Base-by-base conservation (phyloP, 129 eudicot species). In the Artemisia tridentata region DNA sequence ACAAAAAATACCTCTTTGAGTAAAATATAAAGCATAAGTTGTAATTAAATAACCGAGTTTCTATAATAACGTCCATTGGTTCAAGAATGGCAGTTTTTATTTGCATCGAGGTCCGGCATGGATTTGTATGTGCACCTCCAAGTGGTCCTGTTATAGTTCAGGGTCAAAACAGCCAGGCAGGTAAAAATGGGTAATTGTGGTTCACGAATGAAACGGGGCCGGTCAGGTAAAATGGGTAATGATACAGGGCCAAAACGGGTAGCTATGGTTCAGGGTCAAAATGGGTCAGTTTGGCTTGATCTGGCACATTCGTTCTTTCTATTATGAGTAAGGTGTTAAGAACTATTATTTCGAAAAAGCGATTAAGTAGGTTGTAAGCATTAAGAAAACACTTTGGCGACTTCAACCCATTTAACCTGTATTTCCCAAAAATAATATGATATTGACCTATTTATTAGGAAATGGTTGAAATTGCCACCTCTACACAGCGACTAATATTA, bases 51-150 rank as follows among this genome's bases (percentile, higher is more conserved):
- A 74, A 65, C 13, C 0, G 57, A 70, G 52, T 54, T 60, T 52
- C 16, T 47, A 21, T 45, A 87, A 96, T 89, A 63, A 89, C 98
- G 74, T 89, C 95, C 98, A 89, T 89, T 52, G 95, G 17, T 4
- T 89, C 88, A 38, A 83, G 69, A 69, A 93, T 80, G 34, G 92
- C 87, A 19, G 67, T 48, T 82, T 87, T 93, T 20, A 89, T 93
- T 81, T 89, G 98, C 58, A 80, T 82, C 1, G 96, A 93, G 68
- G 96, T 93, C 96, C 96, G 89, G 61, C 88, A 67, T 18, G 98
- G 88, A 80, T 93, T 95, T 15, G 88, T 83, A 82, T 89, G 98
- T 29, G 96, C 98, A 83, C 96, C 96, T 47, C 95, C 98, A 74
- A 93, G 98, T 21, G 98, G 96, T 80, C 89, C 98, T 93, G 82